phyloP scores from a whole-genome alignment of 306 rosid species.

The Glycine latifolia region DNA sequence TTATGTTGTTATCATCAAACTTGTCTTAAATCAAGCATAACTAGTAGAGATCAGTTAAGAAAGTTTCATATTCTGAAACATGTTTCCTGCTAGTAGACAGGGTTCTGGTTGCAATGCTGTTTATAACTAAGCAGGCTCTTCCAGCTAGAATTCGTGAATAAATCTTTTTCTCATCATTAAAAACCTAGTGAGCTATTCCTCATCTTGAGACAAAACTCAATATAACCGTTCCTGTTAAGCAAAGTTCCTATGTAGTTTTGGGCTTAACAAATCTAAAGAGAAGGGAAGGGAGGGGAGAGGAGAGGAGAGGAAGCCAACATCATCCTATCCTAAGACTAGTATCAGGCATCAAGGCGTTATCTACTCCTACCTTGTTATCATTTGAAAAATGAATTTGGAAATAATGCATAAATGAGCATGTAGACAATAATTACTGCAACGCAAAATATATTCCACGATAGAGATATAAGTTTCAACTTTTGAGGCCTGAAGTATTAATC shows the following conservation, averaged over 20 bases:
- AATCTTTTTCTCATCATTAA: neutral
- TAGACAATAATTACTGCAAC: neutral
- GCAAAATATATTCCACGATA: slow-evolving; percentile 1
- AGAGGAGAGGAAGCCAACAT: neutral
- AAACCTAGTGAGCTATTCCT: neutral
- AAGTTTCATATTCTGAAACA: neutral
- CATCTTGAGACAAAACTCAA: slow-evolving; percentile 2
- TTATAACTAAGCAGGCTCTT: slow-evolving; percentile 3
- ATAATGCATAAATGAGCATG: slow-evolving; percentile 19
- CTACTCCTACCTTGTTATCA: slow-evolving; percentile 5
- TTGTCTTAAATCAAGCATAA: neutral
- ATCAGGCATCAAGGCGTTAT: neutral
- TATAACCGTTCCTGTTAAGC: slow-evolving; percentile 8
- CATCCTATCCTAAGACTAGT: neutral
- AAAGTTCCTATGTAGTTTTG: neutral
- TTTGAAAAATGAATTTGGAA: slow-evolving; percentile 8
- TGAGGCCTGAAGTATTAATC: neutral
- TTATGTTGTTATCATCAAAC: slow-evolving; percentile 9
- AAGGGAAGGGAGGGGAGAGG: neutral
- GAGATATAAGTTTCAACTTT: neutral
- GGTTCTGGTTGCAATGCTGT: neutral
- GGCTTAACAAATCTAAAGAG: neutral
- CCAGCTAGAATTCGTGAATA: slow-evolving; percentile 20
- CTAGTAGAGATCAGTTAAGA: neutral
- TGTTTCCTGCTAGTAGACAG: neutral